Evolutionary conservation across 2,329 filamentous ascomycete genomes (phyloP).

Genomic region (Gliomastix tumulicola): DNA sequence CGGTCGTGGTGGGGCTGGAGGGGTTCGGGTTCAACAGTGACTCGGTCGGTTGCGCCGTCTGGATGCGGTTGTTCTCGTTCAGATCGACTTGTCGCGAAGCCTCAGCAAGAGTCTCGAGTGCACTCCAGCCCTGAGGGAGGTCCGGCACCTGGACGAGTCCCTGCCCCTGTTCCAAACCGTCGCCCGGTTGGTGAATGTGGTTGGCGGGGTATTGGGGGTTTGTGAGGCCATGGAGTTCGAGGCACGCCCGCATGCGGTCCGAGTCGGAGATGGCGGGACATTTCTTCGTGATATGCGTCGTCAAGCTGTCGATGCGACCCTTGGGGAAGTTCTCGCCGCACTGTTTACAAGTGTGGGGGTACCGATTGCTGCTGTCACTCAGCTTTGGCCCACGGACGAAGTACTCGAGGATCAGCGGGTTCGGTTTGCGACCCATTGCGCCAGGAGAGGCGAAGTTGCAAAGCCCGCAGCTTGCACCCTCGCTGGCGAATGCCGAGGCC

Average conservation of each 20-base stretch:
- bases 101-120: slow-evolving; percentile 80
- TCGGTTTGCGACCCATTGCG: slow-evolving; percentile 76
- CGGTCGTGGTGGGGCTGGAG: slow-evolving; percentile 8
- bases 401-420: slow-evolving; percentile 78
- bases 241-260: slow-evolving; percentile 68
- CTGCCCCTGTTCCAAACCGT: slow-evolving; percentile 21
- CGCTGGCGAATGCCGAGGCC: slow-evolving; percentile 6
- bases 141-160: slow-evolving; percentile 14
- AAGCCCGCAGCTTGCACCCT: slow-evolving; percentile 16
- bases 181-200: slow-evolving; percentile 17
- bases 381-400: slow-evolving; percentile 84
- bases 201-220: too few species aligned
- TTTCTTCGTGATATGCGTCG: slow-evolving; percentile 76
- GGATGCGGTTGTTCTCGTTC: slow-evolving; percentile 50
- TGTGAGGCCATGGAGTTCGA: slow-evolving; percentile 65
- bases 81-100: slow-evolving; percentile 75
- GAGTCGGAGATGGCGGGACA: slow-evolving; percentile 71
- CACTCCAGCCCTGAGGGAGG: slow-evolving; percentile 61
- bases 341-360: slow-evolving; percentile 82
- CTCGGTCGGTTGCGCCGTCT: slow-evolving; percentile 22
- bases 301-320: slow-evolving; percentile 77
- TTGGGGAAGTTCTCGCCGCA: slow-evolving; percentile 89
- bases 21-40: slow-evolving; percentile 16
- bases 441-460: slow-evolving; percentile 11
- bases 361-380: slow-evolving; percentile 83